These are phyloP conservation scores for Immersiporthe knoxdaviesiana DNA, from an alignment of 2,329 filamentous ascomycete genomes.

Conservation along the genomic window DNA sequence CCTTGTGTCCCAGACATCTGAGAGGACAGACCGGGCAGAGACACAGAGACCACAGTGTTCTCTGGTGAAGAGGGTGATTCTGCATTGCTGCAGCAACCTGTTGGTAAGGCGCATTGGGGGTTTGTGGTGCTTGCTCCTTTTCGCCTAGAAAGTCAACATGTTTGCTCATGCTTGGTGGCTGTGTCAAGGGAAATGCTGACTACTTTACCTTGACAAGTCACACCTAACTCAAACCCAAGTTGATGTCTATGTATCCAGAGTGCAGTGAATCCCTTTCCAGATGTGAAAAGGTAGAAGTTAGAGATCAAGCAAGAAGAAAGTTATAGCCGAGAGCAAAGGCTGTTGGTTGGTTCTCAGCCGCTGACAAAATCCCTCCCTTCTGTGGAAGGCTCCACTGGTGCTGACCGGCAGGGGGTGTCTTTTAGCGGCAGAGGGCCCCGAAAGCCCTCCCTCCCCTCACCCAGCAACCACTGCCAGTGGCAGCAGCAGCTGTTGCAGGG, in stretches of 20 bases:
- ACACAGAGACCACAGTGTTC: conserved; percentile 72
- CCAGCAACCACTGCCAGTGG: no score
- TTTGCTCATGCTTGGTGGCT: background rate
- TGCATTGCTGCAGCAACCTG: conserved; percentile 56
- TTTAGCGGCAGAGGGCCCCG: conserved; percentile 12
- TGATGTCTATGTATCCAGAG: background rate
- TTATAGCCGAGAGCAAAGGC: background rate
- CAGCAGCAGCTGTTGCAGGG: conserved; percentile 24
- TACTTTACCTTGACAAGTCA: background rate
- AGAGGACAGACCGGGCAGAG: conserved; percentile 69
- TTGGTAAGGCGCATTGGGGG: conserved; percentile 54
- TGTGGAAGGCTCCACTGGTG: background rate
- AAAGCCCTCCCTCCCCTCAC: background rate
- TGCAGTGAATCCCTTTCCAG: background rate
- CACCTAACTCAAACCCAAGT: background rate
- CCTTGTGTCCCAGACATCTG: conserved; percentile 66
- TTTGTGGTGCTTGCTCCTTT: background rate
- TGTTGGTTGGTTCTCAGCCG: background rate
- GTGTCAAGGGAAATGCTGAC: background rate
- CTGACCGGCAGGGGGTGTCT: conserved; percentile 14
- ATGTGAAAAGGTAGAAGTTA: no score
- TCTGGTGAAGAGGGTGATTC: conserved; percentile 77
- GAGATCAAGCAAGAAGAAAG: background rate
- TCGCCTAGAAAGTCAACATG: background rate
- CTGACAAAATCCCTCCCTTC: background rate